Conservation (phyloP, 805 yeast genomes). For the Saturnispora hagleri region DNA sequence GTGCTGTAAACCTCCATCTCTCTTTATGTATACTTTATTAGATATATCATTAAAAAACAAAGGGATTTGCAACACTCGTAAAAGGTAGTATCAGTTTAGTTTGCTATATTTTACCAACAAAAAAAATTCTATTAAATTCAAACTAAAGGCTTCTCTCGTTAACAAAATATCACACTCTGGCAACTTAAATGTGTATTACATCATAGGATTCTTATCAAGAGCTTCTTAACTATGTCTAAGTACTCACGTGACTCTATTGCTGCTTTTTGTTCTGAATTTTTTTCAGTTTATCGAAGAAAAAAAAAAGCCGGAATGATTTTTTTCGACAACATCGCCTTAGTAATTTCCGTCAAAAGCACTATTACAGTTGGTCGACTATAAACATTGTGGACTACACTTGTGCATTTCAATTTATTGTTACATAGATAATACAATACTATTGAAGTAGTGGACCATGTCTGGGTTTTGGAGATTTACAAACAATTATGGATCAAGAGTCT, state of each 20-base stretch:
- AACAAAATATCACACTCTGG: neutral
- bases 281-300: neutral
- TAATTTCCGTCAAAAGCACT: neutral
- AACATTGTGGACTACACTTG: neutral
- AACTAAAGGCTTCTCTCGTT: neutral
- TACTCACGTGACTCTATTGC: neutral
- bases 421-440: neutral
- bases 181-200: neutral
- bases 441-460: slow-evolving; percentile 19
- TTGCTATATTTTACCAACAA: neutral
- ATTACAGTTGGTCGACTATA: neutral
- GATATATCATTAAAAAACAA: no score
- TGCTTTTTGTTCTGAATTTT: neutral
- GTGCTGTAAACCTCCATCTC: neutral
- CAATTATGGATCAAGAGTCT: slow-evolving; percentile 50
- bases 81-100: neutral
- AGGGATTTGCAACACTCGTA: neutral
- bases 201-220: no score
- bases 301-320: neutral
- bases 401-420: neutral
- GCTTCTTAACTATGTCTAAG: neutral
- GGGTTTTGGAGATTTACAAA: slow-evolving; percentile 34
- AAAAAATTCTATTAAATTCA: neutral
- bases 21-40: neutral
- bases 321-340: neutral